These are phyloP conservation scores for Aspergillus japonicus DNA, from an alignment of 2,329 filamentous ascomycete species.

Conservation along the genomic window DNA sequence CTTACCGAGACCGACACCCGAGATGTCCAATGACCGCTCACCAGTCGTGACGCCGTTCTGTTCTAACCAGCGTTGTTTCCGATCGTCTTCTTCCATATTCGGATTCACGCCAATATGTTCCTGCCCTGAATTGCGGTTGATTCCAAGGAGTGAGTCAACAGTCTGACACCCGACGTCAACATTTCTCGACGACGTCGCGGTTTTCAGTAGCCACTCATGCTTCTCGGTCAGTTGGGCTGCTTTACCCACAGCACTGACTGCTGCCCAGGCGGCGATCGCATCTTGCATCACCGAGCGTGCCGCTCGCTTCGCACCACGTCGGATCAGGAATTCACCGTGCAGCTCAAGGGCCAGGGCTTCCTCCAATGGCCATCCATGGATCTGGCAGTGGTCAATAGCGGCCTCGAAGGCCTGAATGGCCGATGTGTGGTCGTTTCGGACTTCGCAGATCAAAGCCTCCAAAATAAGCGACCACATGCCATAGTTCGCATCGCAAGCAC, in stretches of 20 bases:
- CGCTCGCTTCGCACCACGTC: conserved; percentile 57
- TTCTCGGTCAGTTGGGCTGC: conserved; percentile 57
- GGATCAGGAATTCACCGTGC: conserved; percentile 60
- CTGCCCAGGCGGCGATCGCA: conserved; percentile 58
- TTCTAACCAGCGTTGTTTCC: conserved; percentile 45
- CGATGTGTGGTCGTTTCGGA: conserved; percentile 44
- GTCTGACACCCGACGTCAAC: conserved; percentile 60
- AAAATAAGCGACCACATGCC: conserved; percentile 57
- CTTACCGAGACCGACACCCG: conserved; percentile 42
- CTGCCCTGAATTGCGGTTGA: conserved; percentile 33
- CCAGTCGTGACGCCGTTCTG: conserved; percentile 40
- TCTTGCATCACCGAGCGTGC: conserved; percentile 59
- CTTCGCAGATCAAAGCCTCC: conserved; percentile 55
- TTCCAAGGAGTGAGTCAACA: conserved; percentile 47
- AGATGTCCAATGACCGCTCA: conserved; percentile 43
- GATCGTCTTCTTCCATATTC: conserved; percentile 40
- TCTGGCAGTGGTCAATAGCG: conserved; percentile 60
- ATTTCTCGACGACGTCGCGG: conserved; percentile 51
- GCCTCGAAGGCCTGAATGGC: conserved; percentile 47
- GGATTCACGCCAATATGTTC: conserved; percentile 31
- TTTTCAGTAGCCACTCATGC: conserved; percentile 61
- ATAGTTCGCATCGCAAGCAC: conserved; percentile 60
- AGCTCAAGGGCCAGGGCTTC: conserved; percentile 61
- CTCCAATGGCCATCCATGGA: conserved; percentile 58
- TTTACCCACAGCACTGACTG: conserved; percentile 60